These are phyloP conservation scores for Petunia axillaris DNA, from an alignment of 257 asterid genomes.

Conservation along the genomic window DNA sequence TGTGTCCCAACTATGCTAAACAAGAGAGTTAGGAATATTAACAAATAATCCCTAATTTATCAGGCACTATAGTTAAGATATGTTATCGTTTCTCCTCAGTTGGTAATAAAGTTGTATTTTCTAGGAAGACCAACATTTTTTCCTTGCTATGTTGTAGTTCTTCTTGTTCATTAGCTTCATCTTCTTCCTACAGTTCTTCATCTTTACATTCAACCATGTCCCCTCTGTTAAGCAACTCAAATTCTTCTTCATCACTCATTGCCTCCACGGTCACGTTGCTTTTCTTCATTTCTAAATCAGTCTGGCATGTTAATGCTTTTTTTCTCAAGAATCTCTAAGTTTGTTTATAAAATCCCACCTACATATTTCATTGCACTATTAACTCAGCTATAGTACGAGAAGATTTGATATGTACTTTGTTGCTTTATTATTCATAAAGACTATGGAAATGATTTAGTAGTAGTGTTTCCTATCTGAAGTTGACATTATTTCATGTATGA, in stretches of 20 bases:
- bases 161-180: conserved; percentile 9
- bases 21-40: not conserved
- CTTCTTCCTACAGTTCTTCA: conserved; percentile 7
- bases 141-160: conserved; percentile 21
- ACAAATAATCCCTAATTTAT: conserved; percentile 3
- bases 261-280: conserved; percentile 39
- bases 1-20: not conserved
- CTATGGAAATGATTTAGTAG: no score
- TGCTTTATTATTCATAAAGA: no score
- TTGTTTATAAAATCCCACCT: no score
- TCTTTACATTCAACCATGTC: conserved; percentile 19
- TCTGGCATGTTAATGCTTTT: no score
- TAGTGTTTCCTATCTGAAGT: no score
- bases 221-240: conserved; percentile 36
- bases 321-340: no score
- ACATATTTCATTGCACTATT: no score
- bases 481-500: no score
- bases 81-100: conserved; percentile 16
- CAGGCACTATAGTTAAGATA: conserved; percentile 12
- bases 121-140: conserved; percentile 15
- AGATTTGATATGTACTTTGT: no score
- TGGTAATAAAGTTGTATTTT: conserved; percentile 2
- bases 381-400: no score
- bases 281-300: conserved; percentile 33
- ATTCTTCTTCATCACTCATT: conserved; percentile 37